Base-by-base conservation (phyloP, 352 stramenopile species). In the Phytophthora cryptogea region DNA sequence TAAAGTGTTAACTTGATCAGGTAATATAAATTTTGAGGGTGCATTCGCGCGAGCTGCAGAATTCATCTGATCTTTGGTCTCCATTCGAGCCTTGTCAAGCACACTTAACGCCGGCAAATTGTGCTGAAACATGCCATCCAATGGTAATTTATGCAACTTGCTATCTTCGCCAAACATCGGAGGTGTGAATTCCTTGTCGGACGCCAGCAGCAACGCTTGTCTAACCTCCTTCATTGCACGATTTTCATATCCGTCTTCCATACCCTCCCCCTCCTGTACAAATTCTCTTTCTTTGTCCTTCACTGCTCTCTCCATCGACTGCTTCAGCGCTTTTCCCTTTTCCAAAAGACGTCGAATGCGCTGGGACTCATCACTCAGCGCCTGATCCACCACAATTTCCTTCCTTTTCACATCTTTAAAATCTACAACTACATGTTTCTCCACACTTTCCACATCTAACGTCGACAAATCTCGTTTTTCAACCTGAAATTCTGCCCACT, bases 281-380 rank as follows among this genome's bases (percentile, higher is more conserved):
- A 23, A 23, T 23, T 23, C 20, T 23, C 1, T 23, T 35, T 58
- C 32, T 5, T 56, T 49, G 1, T 64, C 55, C 11, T 48, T 54
- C 20, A 74, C 54, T 49, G 72, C 74, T 53, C 35, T 52, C 33
- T 79, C 74, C 76, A 86, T 86, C 7, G 61, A 83, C n/a, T 66
- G 30, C 28, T 80, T 63, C 33, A 86, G 44, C 5, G 63, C 59
- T 36, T 80, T 80, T 5, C 76, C 76, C 54, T 83, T 83, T 17
- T 66, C 54, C 45, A 86, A 65, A 35, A 84, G 43, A 6, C 59
- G n/a, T 16, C 56, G 67, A 35, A 78, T 65, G 0, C 69, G 46
- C 27, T 51, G 54, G 8, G 41, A 53, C 36, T 64, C 47, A 8
- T 30, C 40, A 14, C 14, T 56, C 28, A 8, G 27, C 13, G 20